Evolutionary conservation across 805 yeast species (phyloP).

Genomic region (Jamesozyma spencerorum): DNA sequence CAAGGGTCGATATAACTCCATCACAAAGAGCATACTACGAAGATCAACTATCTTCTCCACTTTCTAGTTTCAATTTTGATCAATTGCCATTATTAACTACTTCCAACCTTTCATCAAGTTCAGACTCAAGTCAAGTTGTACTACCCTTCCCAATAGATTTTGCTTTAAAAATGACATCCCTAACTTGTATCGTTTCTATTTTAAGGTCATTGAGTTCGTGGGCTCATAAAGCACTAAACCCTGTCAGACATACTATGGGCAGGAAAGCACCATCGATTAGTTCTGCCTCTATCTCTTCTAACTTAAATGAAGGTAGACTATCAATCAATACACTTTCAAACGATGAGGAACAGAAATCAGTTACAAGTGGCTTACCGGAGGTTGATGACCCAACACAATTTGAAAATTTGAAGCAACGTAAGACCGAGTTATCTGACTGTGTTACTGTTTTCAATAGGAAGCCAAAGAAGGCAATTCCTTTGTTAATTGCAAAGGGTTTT

Average conservation of each 20-base stretch:
- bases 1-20: constrained; percentile 62
- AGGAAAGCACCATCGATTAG: background rate
- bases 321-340: constrained; percentile 7
- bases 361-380: constrained; percentile 24
- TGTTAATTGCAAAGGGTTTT: constrained; percentile 54
- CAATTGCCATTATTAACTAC: constrained; percentile 72
- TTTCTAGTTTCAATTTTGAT: constrained; percentile 65
- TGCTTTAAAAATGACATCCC: constrained; percentile 72
- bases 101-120: constrained; percentile 40
- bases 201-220: constrained; percentile 74
- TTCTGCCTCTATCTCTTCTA: constrained; percentile 16
- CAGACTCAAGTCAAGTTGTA: constrained; percentile 11
- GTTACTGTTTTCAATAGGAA: constrained; percentile 72
- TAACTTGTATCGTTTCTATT: constrained; percentile 73
- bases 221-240: constrained; percentile 60
- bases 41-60: constrained; percentile 43
- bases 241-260: constrained; percentile 8
- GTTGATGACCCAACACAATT: constrained; percentile 74
- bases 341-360: constrained; percentile 13
- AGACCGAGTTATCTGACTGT: constrained; percentile 72
- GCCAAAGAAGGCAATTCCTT: constrained; percentile 70
- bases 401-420: constrained; percentile 73
- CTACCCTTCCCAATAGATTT: constrained; percentile 62
- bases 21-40: constrained; percentile 52
- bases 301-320: constrained; percentile 9